Evolutionary conservation across 1,139 yeast genomes (phyloP).

Genomic region (Hemisphaericaspora lyxosophila): DNA sequence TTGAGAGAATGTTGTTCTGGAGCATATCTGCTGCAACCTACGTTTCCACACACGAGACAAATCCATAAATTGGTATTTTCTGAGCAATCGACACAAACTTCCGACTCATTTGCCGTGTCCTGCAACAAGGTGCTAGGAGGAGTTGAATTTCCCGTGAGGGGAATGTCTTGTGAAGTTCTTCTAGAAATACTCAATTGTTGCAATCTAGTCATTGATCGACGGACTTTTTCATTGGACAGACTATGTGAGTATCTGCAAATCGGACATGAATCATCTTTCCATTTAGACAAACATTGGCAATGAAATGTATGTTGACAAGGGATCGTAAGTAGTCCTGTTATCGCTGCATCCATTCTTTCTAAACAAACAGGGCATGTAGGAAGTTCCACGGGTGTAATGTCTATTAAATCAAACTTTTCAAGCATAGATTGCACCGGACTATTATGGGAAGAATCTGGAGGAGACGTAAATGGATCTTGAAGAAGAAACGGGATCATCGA

Average conservation of each 20-base stretch:
- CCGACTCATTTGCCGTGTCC: conserved; percentile 23
- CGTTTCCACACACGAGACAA: conserved; percentile 47
- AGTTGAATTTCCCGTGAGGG: background rate
- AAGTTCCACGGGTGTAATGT: conserved; percentile 49
- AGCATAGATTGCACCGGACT: background rate
- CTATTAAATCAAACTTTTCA: background rate
- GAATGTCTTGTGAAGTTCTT: conserved; percentile 6
- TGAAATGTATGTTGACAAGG: conserved; percentile 95
- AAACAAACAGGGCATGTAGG: conserved; percentile 95
- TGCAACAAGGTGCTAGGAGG: conserved; percentile 4
- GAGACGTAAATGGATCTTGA: conserved; percentile 68
- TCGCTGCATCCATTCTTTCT: conserved; percentile 81
- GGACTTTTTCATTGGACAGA: conserved; percentile 35
- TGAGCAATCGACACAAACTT: conserved; percentile 38
- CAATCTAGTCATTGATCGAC: conserved; percentile 34
- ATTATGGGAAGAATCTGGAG: conserved; percentile 2
- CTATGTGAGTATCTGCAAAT: conserved; percentile 78
- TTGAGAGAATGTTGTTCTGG: conserved; percentile 78
- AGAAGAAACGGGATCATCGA: conserved; percentile 62
- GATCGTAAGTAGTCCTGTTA: conserved; percentile 82
- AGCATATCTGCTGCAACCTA: conserved; percentile 65
- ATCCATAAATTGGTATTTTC: conserved; percentile 39
- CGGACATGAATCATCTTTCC: conserved; percentile 92
- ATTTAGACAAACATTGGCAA: conserved; percentile 81
- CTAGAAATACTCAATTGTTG: conserved; percentile 27